Evolutionary conservation across 2,329 filamentous ascomycete species (phyloP).

Genomic region (Escovopsis weberi): DNA sequence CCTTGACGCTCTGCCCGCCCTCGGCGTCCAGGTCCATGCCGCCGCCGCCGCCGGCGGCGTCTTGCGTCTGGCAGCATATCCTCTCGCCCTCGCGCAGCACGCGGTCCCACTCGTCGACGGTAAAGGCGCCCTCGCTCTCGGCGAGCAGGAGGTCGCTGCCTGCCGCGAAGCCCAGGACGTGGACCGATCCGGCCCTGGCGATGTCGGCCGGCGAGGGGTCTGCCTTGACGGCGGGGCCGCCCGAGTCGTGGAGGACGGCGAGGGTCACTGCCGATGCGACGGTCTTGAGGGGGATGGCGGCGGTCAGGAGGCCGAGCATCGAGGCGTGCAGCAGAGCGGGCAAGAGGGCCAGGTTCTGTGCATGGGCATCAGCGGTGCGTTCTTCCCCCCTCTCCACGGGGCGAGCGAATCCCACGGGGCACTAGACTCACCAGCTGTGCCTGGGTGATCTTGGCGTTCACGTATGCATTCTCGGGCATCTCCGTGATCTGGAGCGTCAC

Average conservation of each 20-base stretch:
- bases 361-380: slow-evolving; percentile 5
- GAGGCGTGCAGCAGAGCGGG: slow-evolving; percentile 72
- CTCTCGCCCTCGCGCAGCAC: slow-evolving; percentile 49
- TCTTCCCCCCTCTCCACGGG: too few species aligned
- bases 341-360: slow-evolving; percentile 61
- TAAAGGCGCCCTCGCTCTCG: slow-evolving; percentile 72
- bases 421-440: slow-evolving; percentile 39
- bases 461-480: slow-evolving; percentile 52
- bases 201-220: slow-evolving; percentile 51
- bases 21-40: slow-evolving; percentile 32
- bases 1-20: slow-evolving; percentile 36
- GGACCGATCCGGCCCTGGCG: slow-evolving; percentile 51
- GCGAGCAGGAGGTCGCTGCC: slow-evolving; percentile 57
- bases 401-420: not conserved
- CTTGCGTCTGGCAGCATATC: slow-evolving; percentile 41
- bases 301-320: slow-evolving; percentile 64
- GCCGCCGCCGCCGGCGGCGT: slow-evolving; percentile 23
- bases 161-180: slow-evolving; percentile 74
- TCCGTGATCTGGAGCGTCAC: slow-evolving; percentile 64
- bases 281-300: slow-evolving; percentile 64
- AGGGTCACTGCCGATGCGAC: slow-evolving; percentile 53
- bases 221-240: slow-evolving; percentile 29
- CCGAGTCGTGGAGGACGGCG: slow-evolving; percentile 33
- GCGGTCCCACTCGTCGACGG: slow-evolving; percentile 59
- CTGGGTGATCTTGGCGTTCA: slow-evolving; percentile 44